phyloP scores from a whole-genome alignment of 148 eudicot species.

The Arctostaphylos glauca region DNA sequence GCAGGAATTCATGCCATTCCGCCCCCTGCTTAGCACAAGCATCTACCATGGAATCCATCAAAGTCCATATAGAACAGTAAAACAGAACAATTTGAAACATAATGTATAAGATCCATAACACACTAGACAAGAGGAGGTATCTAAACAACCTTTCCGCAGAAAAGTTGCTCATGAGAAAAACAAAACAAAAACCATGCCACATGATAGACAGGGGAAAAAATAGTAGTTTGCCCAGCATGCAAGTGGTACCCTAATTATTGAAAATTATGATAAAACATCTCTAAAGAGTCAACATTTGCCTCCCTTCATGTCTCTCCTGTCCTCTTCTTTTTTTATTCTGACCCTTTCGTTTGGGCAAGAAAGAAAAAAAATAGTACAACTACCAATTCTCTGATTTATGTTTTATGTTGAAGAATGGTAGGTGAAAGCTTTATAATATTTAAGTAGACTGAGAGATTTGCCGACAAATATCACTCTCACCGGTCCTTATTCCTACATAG shows the following conservation, averaged over 20 bases:
- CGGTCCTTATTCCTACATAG: no score
- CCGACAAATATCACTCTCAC: neutral
- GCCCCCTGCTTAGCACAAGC: no score
- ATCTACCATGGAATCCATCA: no score
- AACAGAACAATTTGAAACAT: no score
- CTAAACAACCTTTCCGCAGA: no score
- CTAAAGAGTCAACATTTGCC: neutral
- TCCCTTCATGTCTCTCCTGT: neutral
- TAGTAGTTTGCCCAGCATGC: neutral
- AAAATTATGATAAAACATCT: neutral
- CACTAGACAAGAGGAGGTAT: neutral
- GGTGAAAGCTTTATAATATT: neutral
- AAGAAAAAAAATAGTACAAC: neutral
- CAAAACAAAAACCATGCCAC: no score
- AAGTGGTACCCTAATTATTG: neutral
- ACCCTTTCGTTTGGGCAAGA: neutral
- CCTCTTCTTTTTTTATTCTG: neutral
- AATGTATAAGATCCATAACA: neutral
- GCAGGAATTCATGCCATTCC: no score
- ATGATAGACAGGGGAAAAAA: neutral
- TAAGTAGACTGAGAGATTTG: neutral
- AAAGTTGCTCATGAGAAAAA: no score
- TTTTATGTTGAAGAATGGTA: slow-evolving; percentile 1
- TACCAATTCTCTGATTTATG: neutral
- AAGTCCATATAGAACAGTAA: no score